Base-by-base conservation (phyloP, 2,329 filamentous ascomycete species). In the Scytalidium sp. region DNA sequence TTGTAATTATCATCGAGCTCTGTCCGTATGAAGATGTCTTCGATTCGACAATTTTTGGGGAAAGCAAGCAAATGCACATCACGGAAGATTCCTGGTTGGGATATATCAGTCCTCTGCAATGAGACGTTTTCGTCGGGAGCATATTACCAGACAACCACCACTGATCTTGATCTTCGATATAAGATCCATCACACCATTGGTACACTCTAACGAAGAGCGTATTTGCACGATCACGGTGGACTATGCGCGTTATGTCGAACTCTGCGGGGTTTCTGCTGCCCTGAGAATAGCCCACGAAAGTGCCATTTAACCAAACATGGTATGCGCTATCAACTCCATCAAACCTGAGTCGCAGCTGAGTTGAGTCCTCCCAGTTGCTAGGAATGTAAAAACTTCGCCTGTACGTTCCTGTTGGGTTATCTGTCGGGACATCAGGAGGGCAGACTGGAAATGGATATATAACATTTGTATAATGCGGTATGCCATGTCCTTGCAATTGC, bases 401-500 rank as follows among this genome's bases (percentile, higher is more conserved):
- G 60, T 88, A 88, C 0, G 76, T 79, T 6, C 85, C 84, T 0
- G 81, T 86, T 3, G 82, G 81, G 49, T 88, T 88, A 45, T 84
- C 75, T 0, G 73, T 74, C 0, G 84, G 80, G 2, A 84, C 76
- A 54, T 79, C 68, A 0, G 85, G 85, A 15, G 85, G 85, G 51
- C 79, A 77, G 2, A 84, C 80, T 0, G 83, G 83, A 50, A 88
- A 83, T 0, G 83, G 84, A 52, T 77, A 88, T 45, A 80, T 73
- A 21, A 84, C 74, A 56, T 88, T 89, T 9, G 84, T 88, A 60
- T 89, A 88, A 55, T 84, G 81, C 0, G 85, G 85, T 29, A 50
- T 65, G 11, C 84, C 84, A 60, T 83, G 81, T 21, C 84, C 85
- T 65, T 88, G 81, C 3, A 87, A 69, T 65, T 88, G 85, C 85